phyloP scores from a whole-genome alignment of 495 filamentous ascomycete species.

The Annulohypoxylon moriforme region DNA sequence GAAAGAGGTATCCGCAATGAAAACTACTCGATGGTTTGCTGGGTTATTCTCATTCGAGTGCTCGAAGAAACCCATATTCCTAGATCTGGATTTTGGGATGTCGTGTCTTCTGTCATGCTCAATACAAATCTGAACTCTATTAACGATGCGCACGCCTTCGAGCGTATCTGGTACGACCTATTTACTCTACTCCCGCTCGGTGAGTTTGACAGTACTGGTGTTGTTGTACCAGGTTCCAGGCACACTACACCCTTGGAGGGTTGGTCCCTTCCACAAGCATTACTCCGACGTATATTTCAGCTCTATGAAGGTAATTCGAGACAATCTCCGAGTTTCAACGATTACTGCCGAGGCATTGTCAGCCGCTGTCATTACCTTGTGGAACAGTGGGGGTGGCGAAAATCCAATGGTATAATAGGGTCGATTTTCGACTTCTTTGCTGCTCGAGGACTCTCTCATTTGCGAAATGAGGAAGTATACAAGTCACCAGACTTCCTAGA shows the following conservation, averaged over 20 bases:
- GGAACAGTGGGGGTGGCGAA: slow-evolving; percentile 85
- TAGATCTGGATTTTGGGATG: slow-evolving; percentile 67
- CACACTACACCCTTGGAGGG: slow-evolving; percentile 69
- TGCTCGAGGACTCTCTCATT: slow-evolving; percentile 73
- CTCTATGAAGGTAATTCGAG: slow-evolving; percentile 69
- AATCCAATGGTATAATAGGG: slow-evolving; percentile 80
- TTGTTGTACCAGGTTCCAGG: slow-evolving; percentile 67
- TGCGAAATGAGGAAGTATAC: slow-evolving; percentile 80
- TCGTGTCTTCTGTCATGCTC: slow-evolving; percentile 62
- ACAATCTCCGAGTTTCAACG: slow-evolving; percentile 76
- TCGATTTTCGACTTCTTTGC: slow-evolving; percentile 93
- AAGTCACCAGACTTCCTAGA: slow-evolving; percentile 84
- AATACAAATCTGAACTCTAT: slow-evolving; percentile 22
- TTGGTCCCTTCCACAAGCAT: slow-evolving; percentile 75
- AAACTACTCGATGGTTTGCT: slow-evolving; percentile 68
- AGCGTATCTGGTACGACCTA: slow-evolving; percentile 76
- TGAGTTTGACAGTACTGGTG: slow-evolving; percentile 78
- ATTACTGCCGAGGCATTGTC: slow-evolving; percentile 79
- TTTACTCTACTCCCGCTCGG: slow-evolving; percentile 80
- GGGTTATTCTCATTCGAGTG: slow-evolving; percentile 73
- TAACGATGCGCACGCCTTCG: slow-evolving; percentile 67
- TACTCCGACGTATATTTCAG: slow-evolving; percentile 73
- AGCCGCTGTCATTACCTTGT: slow-evolving; percentile 83
- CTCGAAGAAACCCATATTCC: slow-evolving; percentile 61
- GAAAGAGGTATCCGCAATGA: slow-evolving; percentile 75